Conservation (phyloP, 371 early-diverging fungal genomes). For the Mortierella sp. region DNA sequence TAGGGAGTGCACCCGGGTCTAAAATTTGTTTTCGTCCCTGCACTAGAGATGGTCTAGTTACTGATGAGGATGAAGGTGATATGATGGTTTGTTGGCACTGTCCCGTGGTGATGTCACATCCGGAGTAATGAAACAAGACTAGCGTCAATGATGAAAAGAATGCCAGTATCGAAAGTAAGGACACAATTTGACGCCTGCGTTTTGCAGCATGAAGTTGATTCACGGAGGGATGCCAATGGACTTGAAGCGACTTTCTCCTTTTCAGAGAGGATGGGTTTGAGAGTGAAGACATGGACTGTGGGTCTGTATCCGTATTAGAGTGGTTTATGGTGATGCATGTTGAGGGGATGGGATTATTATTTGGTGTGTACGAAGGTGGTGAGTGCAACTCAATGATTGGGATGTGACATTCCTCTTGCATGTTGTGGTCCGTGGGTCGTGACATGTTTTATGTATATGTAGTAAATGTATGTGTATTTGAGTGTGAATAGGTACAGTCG, state of each 20-base stretch:
- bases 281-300: neutral
- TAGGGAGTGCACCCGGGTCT: neutral
- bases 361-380: neutral
- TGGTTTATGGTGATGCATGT: neutral
- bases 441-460: neutral
- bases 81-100: constrained; percentile 21
- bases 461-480: too few relatives aligned
- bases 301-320: neutral
- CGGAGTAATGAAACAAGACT: constrained; percentile 26
- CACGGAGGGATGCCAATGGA: constrained; percentile 49
- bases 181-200: constrained; percentile 23
- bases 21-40: constrained; percentile 5
- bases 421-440: constrained; percentile 1
- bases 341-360: neutral
- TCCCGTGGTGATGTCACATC: constrained; percentile 42
- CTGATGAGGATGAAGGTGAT: neutral
- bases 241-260: constrained; percentile 27
- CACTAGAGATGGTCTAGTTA: neutral
- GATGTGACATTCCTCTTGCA: neutral
- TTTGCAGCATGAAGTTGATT: constrained; percentile 33
- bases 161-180: constrained; percentile 18
- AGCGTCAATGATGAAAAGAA: constrained; percentile 39
- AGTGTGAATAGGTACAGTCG: too few relatives aligned
- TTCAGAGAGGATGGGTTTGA: neutral
- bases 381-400: neutral